phyloP scores from a whole-genome alignment of 192 early-diverging fungal genomes.

The Martensiomyces pterosporus region DNA sequence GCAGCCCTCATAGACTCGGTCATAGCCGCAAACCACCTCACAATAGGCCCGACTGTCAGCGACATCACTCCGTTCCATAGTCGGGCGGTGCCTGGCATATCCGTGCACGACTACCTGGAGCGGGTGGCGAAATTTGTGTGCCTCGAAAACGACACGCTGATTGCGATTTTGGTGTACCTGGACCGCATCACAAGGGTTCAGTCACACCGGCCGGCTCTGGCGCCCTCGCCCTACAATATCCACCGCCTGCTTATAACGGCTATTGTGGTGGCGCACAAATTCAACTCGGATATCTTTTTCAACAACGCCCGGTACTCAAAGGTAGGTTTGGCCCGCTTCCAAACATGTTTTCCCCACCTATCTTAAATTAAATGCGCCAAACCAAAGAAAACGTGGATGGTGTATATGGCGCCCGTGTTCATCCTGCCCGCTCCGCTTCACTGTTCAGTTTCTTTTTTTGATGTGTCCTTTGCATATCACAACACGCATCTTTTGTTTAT shows the following conservation, averaged over 20 bases:
- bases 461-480: too few species aligned
- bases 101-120: slow-evolving; percentile 59
- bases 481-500: too few species aligned
- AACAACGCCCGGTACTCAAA: slow-evolving; percentile 69
- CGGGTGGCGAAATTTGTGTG: slow-evolving; percentile 67
- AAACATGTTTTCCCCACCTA: too few species aligned
- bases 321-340: slow-evolving; percentile 7
- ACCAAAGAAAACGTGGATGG: too few species aligned
- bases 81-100: slow-evolving; percentile 61
- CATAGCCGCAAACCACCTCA: slow-evolving; percentile 18
- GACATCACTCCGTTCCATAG: slow-evolving; percentile 68
- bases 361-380: too few species aligned
- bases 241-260: slow-evolving; percentile 68
- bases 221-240: slow-evolving; percentile 63
- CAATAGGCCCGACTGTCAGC: slow-evolving; percentile 11
- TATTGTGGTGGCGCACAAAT: slow-evolving; percentile 70
- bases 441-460: too few species aligned
- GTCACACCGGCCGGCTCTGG: slow-evolving; percentile 49
- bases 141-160: slow-evolving; percentile 61
- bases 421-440: too few species aligned
- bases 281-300: slow-evolving; percentile 70
- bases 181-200: slow-evolving; percentile 56
- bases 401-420: too few species aligned
- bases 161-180: slow-evolving; percentile 71
- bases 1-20: slow-evolving; percentile 32